phyloP scores from a whole-genome alignment of 2,329 filamentous ascomycete species.

The Penicillium sp. region DNA sequence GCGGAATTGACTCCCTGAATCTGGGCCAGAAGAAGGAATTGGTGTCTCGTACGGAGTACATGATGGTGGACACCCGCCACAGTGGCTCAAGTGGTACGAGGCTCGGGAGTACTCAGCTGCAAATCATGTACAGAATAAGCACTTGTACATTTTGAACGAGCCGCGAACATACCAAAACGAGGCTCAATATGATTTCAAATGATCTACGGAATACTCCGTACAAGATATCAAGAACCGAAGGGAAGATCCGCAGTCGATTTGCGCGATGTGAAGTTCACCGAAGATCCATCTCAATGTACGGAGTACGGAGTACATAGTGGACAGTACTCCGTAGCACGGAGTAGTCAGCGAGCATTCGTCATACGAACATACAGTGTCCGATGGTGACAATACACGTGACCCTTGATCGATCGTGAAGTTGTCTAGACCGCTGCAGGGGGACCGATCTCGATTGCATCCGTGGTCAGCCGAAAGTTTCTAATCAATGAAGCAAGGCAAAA shows the following conservation, averaged over 20 bases:
- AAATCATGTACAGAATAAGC: background rate
- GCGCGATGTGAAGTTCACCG: too few species aligned
- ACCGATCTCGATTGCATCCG: background rate
- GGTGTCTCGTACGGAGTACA: background rate
- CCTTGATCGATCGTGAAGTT: background rate
- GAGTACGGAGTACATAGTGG: too few species aligned
- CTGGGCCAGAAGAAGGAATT: background rate
- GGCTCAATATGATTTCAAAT: too few species aligned
- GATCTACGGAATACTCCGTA: too few species aligned
- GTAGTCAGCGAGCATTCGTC: too few species aligned
- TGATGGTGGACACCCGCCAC: background rate
- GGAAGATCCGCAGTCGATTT: too few species aligned
- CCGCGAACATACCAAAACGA: too few species aligned
- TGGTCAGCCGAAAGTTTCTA: background rate
- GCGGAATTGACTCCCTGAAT: conserved; percentile 3
- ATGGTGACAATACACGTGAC: conserved; percentile 1
- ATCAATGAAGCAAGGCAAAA: conserved; percentile 7
- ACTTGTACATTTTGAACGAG: background rate
- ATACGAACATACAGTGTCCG: background rate
- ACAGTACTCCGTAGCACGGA: too few species aligned
- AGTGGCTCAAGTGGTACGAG: background rate
- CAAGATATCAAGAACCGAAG: too few species aligned
- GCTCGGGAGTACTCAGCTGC: background rate
- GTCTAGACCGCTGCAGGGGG: conserved; percentile 7
- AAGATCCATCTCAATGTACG: too few species aligned